phyloP scores from a whole-genome alignment of 345 rosid species.

The Iberis pinnata region DNA sequence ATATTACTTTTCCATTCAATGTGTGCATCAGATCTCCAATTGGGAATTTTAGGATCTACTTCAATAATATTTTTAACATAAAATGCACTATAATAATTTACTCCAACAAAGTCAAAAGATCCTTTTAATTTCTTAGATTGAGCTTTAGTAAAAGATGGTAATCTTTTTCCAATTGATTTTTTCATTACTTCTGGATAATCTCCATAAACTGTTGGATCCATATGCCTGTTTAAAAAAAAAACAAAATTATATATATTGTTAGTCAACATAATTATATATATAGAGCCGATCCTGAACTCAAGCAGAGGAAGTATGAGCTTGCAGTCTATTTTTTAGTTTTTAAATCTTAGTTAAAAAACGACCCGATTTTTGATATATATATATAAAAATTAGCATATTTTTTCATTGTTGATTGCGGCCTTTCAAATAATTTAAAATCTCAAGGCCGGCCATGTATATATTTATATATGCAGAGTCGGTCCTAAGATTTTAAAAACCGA shows the following conservation, averaged over 20 bases:
- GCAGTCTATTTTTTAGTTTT: too few species aligned
- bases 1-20: constrained; percentile 32
- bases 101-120: constrained; percentile 40
- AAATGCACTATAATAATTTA: constrained; percentile 40
- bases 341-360: too few species aligned
- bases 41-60: constrained; percentile 14
- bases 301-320: too few species aligned
- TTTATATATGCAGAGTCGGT: too few species aligned
- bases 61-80: constrained; percentile 19
- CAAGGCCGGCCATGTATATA: too few species aligned
- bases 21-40: constrained; percentile 33
- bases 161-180: constrained; percentile 30
- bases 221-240: constrained; percentile 19
- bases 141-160: constrained; percentile 34
- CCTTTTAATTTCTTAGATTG: constrained; percentile 35
- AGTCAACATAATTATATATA: neutral
- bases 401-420: too few species aligned
- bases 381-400: too few species aligned
- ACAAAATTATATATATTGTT: too few species aligned
- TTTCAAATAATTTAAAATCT: too few species aligned
- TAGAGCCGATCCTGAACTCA: too few species aligned
- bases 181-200: constrained; percentile 40
- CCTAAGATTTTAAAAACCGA: too few species aligned
- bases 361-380: too few species aligned
- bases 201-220: constrained; percentile 38